Evolutionary conservation across 2,329 filamentous ascomycete genomes (phyloP), one percentile per base, ranked within the genome.

Genomic region (Albifimbria verrucaria): DNA sequence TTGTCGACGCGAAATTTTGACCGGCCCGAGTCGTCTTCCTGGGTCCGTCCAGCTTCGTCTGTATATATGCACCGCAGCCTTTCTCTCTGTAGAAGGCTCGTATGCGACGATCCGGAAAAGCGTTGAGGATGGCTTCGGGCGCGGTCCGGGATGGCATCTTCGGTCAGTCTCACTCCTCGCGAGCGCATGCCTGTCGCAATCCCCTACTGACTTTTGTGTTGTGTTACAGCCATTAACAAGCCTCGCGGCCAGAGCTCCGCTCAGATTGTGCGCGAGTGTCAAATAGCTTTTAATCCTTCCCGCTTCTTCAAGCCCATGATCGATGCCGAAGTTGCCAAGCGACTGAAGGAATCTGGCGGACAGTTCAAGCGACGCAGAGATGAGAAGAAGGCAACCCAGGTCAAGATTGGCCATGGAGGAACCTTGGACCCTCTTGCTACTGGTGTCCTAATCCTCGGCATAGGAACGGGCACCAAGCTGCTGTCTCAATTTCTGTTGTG

Each of bases 371-470:
- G 86, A 55, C 80, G 85, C 55, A 74, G 75, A 57, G 73, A 72
- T 46, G 77, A 79, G 57, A 82, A 83, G 68, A 80, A 80, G 61
- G 76, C 80, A 1, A 68, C 87, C 5, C 83, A 90, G 57, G 87
- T 97, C 61, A 99, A 97, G 77, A 89, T 97, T 65, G 94, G 94
- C 28, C 94, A 99, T 73, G 94, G 94, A 55, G 94, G 94, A 43
- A 99, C 94, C 2, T 81, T 99, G 18, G 94, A 99, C 66, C 94
- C 94, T 23, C 81, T 97, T 63, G 94, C 94, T 9, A 96, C 92
- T 1, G 94, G 94, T 45, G 90, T 99, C 22, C 81, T 99, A 48
- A 92, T 97, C 57, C 79, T 94, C 7, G 94, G 93, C 52, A 80
- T 97, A 50, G 94, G 93, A 32, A 85, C 82, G 54, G 94, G 90